A percentile compares a stretch with the other conserved stretches of the same genome.
Conservation (phyloP, 1,284 basidiomycete species). For the Limonomyces culmigenus region DNA sequence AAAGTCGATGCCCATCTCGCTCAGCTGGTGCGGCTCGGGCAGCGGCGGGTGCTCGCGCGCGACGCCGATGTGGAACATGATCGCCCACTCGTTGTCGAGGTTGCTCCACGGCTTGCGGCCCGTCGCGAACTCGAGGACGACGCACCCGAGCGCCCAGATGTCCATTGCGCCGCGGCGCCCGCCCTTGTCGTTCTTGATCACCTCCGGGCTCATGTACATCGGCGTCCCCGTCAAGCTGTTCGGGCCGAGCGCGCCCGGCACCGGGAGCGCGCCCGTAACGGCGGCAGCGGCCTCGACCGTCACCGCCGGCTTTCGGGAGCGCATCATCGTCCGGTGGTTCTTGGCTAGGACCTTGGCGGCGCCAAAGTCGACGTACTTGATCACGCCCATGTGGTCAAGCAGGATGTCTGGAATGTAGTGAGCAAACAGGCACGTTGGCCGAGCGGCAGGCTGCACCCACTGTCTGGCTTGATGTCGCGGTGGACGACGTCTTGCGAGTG, state of each 20-base stretch:
- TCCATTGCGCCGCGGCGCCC: slow-evolving; percentile 95
- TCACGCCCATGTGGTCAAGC: slow-evolving; percentile 82
- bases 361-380: slow-evolving; percentile 98
- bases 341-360: slow-evolving; percentile 96
- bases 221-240: slow-evolving; percentile 93
- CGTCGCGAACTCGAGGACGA: slow-evolving; percentile 91
- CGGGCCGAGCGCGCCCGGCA: slow-evolving; percentile 33
- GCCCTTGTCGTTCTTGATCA: slow-evolving; percentile 84
- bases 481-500: slow-evolving; percentile 90
- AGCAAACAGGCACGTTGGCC: slow-evolving; percentile 2
- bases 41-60: slow-evolving; percentile 93
- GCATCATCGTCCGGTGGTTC: slow-evolving; percentile 79
- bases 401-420: slow-evolving; percentile 60
- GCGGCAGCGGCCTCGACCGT: slow-evolving; percentile 12
- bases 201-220: slow-evolving; percentile 71
- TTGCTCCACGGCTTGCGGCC: slow-evolving; percentile 97
- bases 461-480: slow-evolving; percentile 97
- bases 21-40: slow-evolving; percentile 82
- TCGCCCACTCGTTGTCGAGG: slow-evolving; percentile 98
- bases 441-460: slow-evolving; percentile 31
- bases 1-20: slow-evolving; percentile 84
- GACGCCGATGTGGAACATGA: slow-evolving; percentile 99
- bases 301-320: slow-evolving; percentile 40
- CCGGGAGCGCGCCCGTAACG: too few species aligned
- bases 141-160: slow-evolving; percentile 94